These are phyloP conservation scores for Hygrophila difformis DNA, from an alignment of 257 asterid species.

Conservation along the genomic window DNA sequence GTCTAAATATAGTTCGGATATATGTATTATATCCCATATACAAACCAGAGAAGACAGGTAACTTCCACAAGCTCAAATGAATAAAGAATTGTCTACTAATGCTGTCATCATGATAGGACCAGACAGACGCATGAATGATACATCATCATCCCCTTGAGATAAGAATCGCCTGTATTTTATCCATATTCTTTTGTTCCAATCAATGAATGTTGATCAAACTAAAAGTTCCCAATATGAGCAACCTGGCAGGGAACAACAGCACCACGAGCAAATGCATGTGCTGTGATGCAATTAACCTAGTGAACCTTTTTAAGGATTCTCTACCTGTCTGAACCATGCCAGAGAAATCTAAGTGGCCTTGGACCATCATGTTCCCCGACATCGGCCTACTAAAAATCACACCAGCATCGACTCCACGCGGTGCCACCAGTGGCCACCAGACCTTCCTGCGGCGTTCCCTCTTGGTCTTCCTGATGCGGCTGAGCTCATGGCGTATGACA, in stretches of 20 bases:
- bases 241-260: conserved; percentile 57
- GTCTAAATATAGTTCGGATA: no score
- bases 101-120: no score
- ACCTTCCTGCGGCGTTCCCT: conserved; percentile 44
- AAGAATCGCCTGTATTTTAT: conserved; percentile 16
- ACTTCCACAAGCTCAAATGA: conserved; percentile 27
- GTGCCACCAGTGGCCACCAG: conserved; percentile 62
- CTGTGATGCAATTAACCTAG: conserved; percentile 61
- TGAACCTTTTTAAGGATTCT: conserved; percentile 59
- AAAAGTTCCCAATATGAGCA: conserved; percentile 43
- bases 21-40: conserved; percentile 24
- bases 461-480: conserved; percentile 40
- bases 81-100: conserved; percentile 46
- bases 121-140: conserved; percentile 14
- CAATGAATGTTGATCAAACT: conserved; percentile 30
- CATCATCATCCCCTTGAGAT: conserved; percentile 3
- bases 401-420: conserved; percentile 35
- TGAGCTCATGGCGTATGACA: conserved; percentile 64
- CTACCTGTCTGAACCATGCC: conserved; percentile 51
- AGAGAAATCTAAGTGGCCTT: conserved; percentile 39
- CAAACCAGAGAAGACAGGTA: conserved; percentile 32
- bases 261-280: conserved; percentile 79
- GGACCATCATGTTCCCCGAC: conserved; percentile 24
- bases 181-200: conserved; percentile 10
- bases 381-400: conserved; percentile 24